Percentiles rank a stretch among this genome's conserved stretches.
phyloP scores from a whole-genome alignment of 1,284 basidiomycete species.

The Papiliotrema laurentii region DNA sequence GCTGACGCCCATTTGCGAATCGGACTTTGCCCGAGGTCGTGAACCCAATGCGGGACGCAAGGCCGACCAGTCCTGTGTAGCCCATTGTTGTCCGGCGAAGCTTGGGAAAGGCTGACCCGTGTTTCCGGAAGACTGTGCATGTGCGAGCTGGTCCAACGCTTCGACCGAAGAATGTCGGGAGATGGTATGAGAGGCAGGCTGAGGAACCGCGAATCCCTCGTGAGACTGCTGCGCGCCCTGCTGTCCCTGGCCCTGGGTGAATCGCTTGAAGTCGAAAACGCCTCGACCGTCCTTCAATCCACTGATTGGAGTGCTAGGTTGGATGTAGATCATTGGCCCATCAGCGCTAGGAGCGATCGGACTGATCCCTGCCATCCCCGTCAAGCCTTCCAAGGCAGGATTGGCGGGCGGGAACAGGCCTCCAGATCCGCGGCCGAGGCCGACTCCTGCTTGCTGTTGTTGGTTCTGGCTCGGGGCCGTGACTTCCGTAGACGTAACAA shows the following conservation, averaged over 20 bases:
- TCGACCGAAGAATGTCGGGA: constrained; percentile 10
- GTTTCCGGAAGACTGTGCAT: background rate
- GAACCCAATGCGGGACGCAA: constrained; percentile 1
- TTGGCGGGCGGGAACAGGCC: constrained; percentile 38
- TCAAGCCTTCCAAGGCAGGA: constrained; percentile 36
- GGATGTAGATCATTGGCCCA: constrained; percentile 49
- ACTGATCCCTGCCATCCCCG: constrained; percentile 45
- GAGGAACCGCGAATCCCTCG: constrained; percentile 12
- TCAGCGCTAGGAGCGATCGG: constrained; percentile 44
- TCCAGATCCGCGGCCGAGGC: constrained; percentile 6
- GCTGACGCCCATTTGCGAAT: constrained; percentile 29
- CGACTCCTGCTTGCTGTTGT: background rate
- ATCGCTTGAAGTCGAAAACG: constrained; percentile 27
- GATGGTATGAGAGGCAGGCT: constrained; percentile 9
- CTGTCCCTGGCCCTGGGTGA: constrained; percentile 28
- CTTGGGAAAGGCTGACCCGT: background rate
- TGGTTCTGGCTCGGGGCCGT: constrained; percentile 6
- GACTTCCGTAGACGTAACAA: constrained; percentile 18
- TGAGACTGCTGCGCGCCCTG: constrained; percentile 6
- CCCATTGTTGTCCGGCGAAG: background rate
- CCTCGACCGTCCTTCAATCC: constrained; percentile 42
- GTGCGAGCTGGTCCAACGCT: constrained; percentile 3
- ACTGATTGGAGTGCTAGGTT: constrained; percentile 48
- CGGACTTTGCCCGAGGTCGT: constrained; percentile 41
- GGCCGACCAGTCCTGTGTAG: background rate